A percentile compares a stretch with the other conserved stretches of the same genome.
phyloP scores from a whole-genome alignment of 129 eudicot species.

The Flaveria bidentis region DNA sequence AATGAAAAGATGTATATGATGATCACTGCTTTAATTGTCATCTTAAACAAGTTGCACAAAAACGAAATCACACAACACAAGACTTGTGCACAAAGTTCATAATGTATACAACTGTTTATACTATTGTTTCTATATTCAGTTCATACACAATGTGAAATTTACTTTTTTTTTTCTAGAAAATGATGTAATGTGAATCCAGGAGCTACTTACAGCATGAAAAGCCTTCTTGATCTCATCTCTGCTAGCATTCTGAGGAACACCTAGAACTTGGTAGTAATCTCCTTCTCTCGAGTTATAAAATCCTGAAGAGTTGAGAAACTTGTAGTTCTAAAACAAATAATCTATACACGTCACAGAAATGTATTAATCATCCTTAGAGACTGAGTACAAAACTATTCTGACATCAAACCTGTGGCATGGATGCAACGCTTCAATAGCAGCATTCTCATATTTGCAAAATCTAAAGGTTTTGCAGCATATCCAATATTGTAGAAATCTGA shows the following conservation, averaged over 20 bases:
- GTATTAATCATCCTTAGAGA: not conserved
- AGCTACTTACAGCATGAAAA: conserved; percentile 66
- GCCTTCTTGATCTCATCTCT: conserved; percentile 88
- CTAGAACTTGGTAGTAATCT: conserved; percentile 76
- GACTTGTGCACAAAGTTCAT: conserved; percentile 4
- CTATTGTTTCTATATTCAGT: not conserved
- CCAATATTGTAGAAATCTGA: conserved; percentile 43
- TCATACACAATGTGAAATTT: not conserved
- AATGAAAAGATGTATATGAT: conserved; percentile 1
- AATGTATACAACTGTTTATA: not conserved
- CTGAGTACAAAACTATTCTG: not conserved
- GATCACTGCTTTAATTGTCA: not conserved
- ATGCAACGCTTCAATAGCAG: conserved; percentile 46
- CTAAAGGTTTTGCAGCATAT: conserved; percentile 33
- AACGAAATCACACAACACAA: conserved; percentile 8
- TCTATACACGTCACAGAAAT: not conserved
- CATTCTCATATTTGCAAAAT: conserved; percentile 38
- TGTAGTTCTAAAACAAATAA: conserved; percentile 19
- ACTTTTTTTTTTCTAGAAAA: not conserved
- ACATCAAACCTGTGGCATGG: conserved; percentile 85
- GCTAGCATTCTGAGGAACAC: conserved; percentile 67
- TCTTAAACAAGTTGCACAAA: conserved; percentile 13
- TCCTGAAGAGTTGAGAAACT: conserved; percentile 40
- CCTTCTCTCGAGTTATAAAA: conserved; percentile 34
- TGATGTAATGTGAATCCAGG: conserved; percentile 9